phyloP scores from a whole-genome alignment of 805 yeast genomes.

The Kodamaea nitidulidarum region DNA sequence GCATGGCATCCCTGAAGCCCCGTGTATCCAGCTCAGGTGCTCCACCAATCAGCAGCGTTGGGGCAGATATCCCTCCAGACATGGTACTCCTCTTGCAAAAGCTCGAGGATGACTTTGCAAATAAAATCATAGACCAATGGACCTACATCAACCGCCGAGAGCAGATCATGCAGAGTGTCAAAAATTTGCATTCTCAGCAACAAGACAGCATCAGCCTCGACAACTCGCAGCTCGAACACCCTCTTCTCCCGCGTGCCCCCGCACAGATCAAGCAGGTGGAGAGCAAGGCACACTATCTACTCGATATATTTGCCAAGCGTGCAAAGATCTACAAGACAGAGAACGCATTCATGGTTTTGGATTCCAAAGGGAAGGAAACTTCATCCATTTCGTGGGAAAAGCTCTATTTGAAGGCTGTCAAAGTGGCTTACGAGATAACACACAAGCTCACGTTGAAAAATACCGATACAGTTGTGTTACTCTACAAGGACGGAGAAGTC shows the following conservation, averaged over 20 bases:
- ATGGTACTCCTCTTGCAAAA: conserved; percentile 40
- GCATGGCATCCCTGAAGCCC: conserved; percentile 14
- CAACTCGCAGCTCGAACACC: conserved; percentile 45
- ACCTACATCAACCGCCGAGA: conserved; percentile 43
- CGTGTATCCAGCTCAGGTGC: conserved; percentile 14
- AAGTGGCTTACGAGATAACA: conserved; percentile 77
- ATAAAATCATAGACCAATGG: conserved; percentile 44
- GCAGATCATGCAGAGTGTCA: conserved; percentile 39
- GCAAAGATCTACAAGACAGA: conserved; percentile 60
- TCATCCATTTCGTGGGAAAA: conserved; percentile 85
- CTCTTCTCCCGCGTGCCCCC: conserved; percentile 58
- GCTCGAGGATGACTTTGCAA: conserved; percentile 40
- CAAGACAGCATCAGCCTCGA: conserved; percentile 23
- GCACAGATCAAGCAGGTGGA: conserved; percentile 18
- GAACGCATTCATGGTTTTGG: conserved; percentile 68
- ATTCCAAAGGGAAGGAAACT: conserved; percentile 76
- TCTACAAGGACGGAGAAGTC: conserved; percentile 80
- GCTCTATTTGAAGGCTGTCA: conserved; percentile 74
- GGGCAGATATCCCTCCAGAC: conserved; percentile 43
- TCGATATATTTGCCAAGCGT: conserved; percentile 68
- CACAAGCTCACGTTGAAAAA: conserved; percentile 70
- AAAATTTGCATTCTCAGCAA: conserved; percentile 31
- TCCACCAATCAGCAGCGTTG: conserved; percentile 7
- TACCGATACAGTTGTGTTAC: conserved; percentile 77
- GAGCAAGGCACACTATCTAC: conserved; percentile 50